Evolutionary conservation across 176 grass and related monocot genomes (phyloP).

Genomic region (Zea mays): DNA sequence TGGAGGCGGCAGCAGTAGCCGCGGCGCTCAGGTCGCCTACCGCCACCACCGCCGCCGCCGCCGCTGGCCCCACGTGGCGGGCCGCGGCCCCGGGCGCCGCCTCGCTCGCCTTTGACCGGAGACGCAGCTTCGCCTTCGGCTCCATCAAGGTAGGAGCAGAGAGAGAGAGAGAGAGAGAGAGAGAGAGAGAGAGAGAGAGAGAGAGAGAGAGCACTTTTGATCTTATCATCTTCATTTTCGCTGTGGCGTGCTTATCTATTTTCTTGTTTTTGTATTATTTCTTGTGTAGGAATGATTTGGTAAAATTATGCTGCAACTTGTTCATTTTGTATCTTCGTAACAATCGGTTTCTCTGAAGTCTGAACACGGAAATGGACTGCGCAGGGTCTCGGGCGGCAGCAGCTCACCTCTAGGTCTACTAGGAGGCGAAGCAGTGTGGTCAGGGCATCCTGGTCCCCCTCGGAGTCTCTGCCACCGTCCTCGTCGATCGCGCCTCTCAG

Average conservation of each 20-base stretch:
- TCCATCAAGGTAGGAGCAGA: slow-evolving; percentile 74
- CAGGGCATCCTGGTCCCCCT: slow-evolving; percentile 56
- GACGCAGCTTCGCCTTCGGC: slow-evolving; percentile 35
- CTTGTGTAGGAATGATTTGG: background rate
- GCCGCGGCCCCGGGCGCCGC: slow-evolving; percentile 11
- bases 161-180: too few species aligned
- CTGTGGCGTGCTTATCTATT: slow-evolving; percentile 5
- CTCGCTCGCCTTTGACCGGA: slow-evolving; percentile 43
- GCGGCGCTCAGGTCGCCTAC: slow-evolving; percentile 62
- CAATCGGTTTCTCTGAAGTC: background rate
- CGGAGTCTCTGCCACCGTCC: slow-evolving; percentile 45
- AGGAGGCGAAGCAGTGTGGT: slow-evolving; percentile 47
- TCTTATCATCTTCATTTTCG: background rate
- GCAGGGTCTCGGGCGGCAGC: slow-evolving; percentile 62
- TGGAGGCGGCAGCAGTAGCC: slow-evolving; percentile 54
- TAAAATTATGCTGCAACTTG: background rate
- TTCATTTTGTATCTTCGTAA: background rate
- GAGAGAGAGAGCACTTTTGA: too few species aligned
- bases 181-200: too few species aligned
- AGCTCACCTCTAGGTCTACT: slow-evolving; percentile 13
- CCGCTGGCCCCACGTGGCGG: slow-evolving; percentile 40
- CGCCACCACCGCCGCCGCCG: slow-evolving; percentile 24
- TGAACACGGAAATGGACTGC: slow-evolving; percentile 26
- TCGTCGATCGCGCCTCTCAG: slow-evolving; percentile 79
- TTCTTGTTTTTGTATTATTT: background rate